Base-by-base conservation (phyloP, 1,139 yeast genomes). In the Kazachstania sp. region DNA sequence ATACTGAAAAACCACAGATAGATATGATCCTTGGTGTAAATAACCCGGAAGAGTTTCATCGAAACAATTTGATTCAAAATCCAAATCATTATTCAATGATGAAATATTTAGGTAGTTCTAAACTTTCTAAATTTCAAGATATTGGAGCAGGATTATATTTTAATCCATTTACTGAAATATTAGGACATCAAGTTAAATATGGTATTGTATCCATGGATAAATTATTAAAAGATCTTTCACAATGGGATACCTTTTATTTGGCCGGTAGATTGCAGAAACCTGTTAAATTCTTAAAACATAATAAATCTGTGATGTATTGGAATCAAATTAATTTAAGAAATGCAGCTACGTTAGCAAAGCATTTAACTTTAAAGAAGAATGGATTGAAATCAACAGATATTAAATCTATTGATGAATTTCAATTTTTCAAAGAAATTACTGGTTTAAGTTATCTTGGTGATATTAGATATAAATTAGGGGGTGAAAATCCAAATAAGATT, bases 251-350 rank as follows among this genome's bases (percentile, higher is more conserved):
- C 0, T 75, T 92, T 55, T 92, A 92, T 59, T 64, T 92, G 35
- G 95, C 97, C 0, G 99, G 99, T 1, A 72, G 99, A 52, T 70
- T 94, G 51, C 98, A 92, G 58, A 92, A 92, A 61, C 99, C 99
- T 0, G 95, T 92, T 11, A 83, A 85, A 53, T 76, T 85, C 34
- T 65, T 90, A 37, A 74, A 78, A 48, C 83, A 80, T 51, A 79
- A 82, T 51, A 73, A 82, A 1, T 71, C 74, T 56, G 72, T 86
- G 13, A 72, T 78, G 51, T 75, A 80, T 49, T 73, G 85, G 56
- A 84, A 86, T 58, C 92, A 86, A 59, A 78, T 76, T 51, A 94
- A 92, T 61, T 70, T 92, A 51, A 74, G 81, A 49, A 82, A 83
- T 51, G 97, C 95, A 7, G 74, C 88, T 44, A 74, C 88, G 4